Conservation (phyloP, 2,329 filamentous ascomycete genomes). For the Botrytis aclada region DNA sequence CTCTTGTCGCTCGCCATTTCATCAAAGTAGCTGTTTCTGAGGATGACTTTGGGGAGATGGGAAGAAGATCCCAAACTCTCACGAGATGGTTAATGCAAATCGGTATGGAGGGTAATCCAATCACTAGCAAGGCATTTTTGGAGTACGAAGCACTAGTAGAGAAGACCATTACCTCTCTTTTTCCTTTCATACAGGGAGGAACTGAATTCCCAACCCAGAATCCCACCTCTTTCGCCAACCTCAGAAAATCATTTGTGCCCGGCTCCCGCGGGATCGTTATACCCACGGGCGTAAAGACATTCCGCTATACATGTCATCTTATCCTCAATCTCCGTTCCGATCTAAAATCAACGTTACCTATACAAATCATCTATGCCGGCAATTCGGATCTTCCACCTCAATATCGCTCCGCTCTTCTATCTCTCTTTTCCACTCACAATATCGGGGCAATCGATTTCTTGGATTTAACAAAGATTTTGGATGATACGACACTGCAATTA, state of each 20-base stretch:
- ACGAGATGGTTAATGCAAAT: conserved; percentile 4
- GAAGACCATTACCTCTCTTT: neutral
- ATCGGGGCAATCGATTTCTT: conserved; percentile 16
- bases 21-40: neutral
- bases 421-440: neutral
- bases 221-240: neutral
- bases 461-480: conserved; percentile 13
- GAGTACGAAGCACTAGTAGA: neutral
- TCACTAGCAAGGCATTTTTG: neutral
- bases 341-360: conserved; percentile 1
- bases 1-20: neutral
- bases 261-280: conserved; percentile 9
- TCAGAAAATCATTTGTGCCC: neutral
- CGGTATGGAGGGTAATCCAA: neutral
- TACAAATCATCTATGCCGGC: conserved; percentile 1
- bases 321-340: neutral
- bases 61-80: neutral
- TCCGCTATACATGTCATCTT: conserved; percentile 10
- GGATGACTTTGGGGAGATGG: neutral
- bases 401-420: neutral
- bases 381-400: neutral
- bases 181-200: neutral
- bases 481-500: conserved; percentile 10
- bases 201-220: neutral
- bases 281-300: neutral